Evolutionary conservation across 2,329 filamentous ascomycete genomes (phyloP), one percentile per base, ranked within the genome.

Genomic region (Fusarium sp.): DNA sequence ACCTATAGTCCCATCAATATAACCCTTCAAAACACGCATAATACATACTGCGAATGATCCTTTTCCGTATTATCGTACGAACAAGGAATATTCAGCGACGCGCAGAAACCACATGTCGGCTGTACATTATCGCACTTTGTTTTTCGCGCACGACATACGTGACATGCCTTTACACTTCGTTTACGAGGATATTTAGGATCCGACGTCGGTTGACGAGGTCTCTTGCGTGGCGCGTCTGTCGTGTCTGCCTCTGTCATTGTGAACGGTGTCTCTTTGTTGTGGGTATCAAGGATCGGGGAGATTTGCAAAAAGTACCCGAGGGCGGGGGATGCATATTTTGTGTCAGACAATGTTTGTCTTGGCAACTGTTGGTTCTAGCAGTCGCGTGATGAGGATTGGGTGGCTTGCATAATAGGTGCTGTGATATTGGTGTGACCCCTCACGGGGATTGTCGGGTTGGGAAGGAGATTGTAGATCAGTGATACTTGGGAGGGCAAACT

Each of bases 121-220:
- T 77, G 76, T 10, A 74, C 73, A 57, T 81, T 81, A 58, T 81
- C 79, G 65, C 79, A 81, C 54, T 81, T 81, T 24, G 78, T 81
- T 64, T 79, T 79, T 12, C 79, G 68, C 7, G 75, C 75, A 3
- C 79, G 77, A 70, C 79, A 81, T 3, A 79, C 76, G 57, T 79
- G 75, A 32, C 79, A 81, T 6, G 79, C 79, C 25, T 72, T 76
- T 10, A 79, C 66, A 30, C 78, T 79, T 22, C 79, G 73, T 61
- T 79, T 80, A 14, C 79, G 67, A 13, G 74, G 74, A 46, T 75
- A 76, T 11, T 66, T 65, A 6, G 62, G 29, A 52, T 75, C 74
- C 7, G 72, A 71, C 9, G 61, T 18, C 8, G 65, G 55, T 41
- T 64, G 65, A 14, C 60, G 57, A 42, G 71, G 25, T 11, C 71